These are phyloP conservation scores for Nothophoma quercina DNA, from an alignment of 2,329 filamentous ascomycete species.

Conservation along the genomic window DNA sequence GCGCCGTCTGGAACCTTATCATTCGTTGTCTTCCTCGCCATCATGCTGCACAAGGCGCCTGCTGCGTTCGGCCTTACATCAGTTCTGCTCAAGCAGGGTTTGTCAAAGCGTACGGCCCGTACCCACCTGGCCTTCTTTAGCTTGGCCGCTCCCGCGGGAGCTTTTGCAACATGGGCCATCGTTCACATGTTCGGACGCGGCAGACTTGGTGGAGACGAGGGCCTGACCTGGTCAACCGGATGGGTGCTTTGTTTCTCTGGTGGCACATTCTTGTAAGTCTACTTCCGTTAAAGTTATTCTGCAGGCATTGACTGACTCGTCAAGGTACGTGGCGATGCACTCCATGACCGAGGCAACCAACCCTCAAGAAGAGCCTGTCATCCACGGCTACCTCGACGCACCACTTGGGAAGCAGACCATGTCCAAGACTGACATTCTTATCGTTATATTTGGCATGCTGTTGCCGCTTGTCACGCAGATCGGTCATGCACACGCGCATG, in stretches of 20 bases:
- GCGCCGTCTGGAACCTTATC: slow-evolving; percentile 71
- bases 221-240: slow-evolving; percentile 86
- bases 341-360: slow-evolving; percentile 83
- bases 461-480: slow-evolving; percentile 79
- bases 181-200: slow-evolving; percentile 76
- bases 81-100: slow-evolving; percentile 85
- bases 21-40: slow-evolving; percentile 92
- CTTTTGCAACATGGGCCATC: slow-evolving; percentile 81
- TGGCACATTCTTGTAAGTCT: slow-evolving; percentile 88
- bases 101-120: slow-evolving; percentile 84
- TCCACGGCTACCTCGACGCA: slow-evolving; percentile 61
- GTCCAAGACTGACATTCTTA: slow-evolving; percentile 62
- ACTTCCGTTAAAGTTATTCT: too few species aligned
- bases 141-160: slow-evolving; percentile 85
- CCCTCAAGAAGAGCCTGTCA: slow-evolving; percentile 42
- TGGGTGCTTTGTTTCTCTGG: slow-evolving; percentile 94
- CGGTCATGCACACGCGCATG: slow-evolving; percentile 65
- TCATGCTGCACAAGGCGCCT: slow-evolving; percentile 97
- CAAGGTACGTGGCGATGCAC: slow-evolving; percentile 96
- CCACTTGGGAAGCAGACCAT: slow-evolving; percentile 61
- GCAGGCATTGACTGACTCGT: slow-evolving; percentile 28
- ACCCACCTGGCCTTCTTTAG: slow-evolving; percentile 91
- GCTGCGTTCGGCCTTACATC: slow-evolving; percentile 95
- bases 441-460: slow-evolving; percentile 77
- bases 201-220: slow-evolving; percentile 63